These are phyloP conservation scores for Neurospora intermedia DNA, from an alignment of 495 filamentous ascomycete genomes.

Conservation along the genomic window DNA sequence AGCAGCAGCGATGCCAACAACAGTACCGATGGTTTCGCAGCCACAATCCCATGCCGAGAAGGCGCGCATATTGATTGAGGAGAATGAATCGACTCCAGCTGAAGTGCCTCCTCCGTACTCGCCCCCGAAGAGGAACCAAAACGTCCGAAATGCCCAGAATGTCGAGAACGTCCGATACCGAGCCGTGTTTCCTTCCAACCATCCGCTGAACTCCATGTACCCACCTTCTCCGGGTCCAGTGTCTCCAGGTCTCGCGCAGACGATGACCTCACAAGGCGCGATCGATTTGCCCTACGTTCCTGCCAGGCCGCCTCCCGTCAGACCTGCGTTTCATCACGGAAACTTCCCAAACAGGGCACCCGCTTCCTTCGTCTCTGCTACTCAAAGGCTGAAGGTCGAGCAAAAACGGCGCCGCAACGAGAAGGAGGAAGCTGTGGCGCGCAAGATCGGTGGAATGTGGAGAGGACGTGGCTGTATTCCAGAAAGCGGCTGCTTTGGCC, in stretches of 20 bases:
- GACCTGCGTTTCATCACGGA: not conserved
- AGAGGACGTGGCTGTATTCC: constrained; percentile 49
- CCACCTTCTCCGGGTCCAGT: constrained; percentile 36
- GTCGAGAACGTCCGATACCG: constrained; percentile 23
- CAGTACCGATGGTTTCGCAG: constrained; percentile 4
- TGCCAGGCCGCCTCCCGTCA: constrained; percentile 21
- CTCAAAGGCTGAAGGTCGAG: constrained; percentile 31
- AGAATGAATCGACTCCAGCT: constrained; percentile 4
- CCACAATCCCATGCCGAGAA: constrained; percentile 27
- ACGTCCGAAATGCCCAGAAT: not conserved
- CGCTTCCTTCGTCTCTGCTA: constrained; percentile 25
- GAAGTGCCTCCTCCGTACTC: constrained; percentile 36
- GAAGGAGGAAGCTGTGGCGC: constrained; percentile 49
- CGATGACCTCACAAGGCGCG: constrained; percentile 38
- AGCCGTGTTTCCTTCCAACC: constrained; percentile 27
- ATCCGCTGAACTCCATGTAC: constrained; percentile 23
- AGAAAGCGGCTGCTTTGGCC: constrained; percentile 49
- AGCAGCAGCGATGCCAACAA: constrained; percentile 9
- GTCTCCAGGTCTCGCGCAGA: constrained; percentile 29
- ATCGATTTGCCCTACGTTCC: constrained; percentile 30
- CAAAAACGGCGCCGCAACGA: constrained; percentile 47
- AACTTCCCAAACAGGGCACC: constrained; percentile 25
- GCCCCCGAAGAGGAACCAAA: constrained; percentile 15
- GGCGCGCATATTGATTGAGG: constrained; percentile 23
- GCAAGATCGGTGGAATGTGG: constrained; percentile 48